A percentile compares a stretch with the other conserved stretches of the same genome.
Conservation (phyloP, 352 stramenopile species). For the Bremia lactucae region DNA sequence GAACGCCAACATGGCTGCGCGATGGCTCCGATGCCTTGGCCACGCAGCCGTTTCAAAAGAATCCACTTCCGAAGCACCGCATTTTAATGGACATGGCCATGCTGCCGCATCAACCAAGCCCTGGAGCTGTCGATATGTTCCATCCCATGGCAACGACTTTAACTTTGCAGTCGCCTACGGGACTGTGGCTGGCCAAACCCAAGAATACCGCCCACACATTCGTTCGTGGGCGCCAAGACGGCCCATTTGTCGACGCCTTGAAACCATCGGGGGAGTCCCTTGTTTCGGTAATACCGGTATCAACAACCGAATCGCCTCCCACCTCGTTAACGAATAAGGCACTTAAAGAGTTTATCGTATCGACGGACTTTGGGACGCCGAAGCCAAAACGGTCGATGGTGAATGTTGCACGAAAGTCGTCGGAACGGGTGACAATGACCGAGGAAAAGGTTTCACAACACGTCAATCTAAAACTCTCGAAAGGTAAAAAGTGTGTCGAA, state of each 20-base stretch:
- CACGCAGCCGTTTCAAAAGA: no score
- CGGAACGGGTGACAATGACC: not conserved
- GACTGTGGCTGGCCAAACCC: constrained; percentile 20
- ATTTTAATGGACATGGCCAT: not conserved
- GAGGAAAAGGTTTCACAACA: not conserved
- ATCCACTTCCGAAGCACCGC: no score
- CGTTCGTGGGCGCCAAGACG: no score
- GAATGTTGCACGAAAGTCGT: no score
- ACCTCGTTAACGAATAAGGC: constrained; percentile 20
- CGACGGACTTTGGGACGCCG: constrained; percentile 18
- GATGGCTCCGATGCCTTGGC: no score
- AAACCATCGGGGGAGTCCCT: constrained; percentile 10
- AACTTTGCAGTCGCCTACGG: not conserved
- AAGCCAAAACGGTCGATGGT: constrained; percentile 4
- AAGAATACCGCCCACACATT: no score
- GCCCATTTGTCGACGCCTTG: constrained; percentile 6
- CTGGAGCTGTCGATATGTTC: constrained; percentile 21
- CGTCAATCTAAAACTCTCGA: not conserved
- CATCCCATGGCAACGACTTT: constrained; percentile 4
- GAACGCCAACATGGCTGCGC: constrained; percentile 7
- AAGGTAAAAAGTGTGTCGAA: not conserved
- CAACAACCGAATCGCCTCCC: constrained; percentile 21
- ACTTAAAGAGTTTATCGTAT: constrained; percentile 31
- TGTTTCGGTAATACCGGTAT: no score
- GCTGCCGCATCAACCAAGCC: constrained; percentile 18